Base-by-base conservation (phyloP, 1,284 basidiomycete species). In the Cryptococcus amylolentus region DNA sequence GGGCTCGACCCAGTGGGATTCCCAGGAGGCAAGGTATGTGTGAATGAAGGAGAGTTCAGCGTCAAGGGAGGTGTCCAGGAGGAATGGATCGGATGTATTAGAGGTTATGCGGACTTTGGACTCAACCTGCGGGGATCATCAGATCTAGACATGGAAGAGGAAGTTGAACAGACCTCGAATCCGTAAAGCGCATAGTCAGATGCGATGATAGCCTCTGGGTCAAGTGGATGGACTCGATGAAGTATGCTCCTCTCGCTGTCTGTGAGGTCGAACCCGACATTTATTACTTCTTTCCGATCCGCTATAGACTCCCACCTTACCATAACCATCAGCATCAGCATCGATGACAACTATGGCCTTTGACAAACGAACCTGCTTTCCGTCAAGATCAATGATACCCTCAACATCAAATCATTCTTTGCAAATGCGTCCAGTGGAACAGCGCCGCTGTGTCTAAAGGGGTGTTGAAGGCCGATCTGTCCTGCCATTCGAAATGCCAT, bases 241-340 rank as follows among this genome's bases (percentile, higher is more conserved):
- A 57, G 40, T 18, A 49, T 52, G 14, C 51, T 51, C 2, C 42
- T 45, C 44, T 57, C 56, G 12, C 28, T 37, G 12, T 57, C 56
- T 5, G 51, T 54, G 41, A 57, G 38, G 16, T 57, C 56, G 16
- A 53, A 48, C 8, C 41, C 47, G 4, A 37, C 46, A 46, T 47
- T 45, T 6, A 45, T 53, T 23, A 57, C 46, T 7, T 52, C 51
- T 42, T 54, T 46, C 40, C 56, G 47, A 31, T 57, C 56, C 7
- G 56, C 56, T 9, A 57, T 53, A 7, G 56, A 54, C 41, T 57
- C 56, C 56, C 56, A 57, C 16, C 55, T 56, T 16, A 39, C 41
- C 18, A 9, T 14, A 26, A 28, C n/a, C 14, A 28, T 10, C 10
- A 38, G 40, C 26, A 23, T 23, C 26, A 26, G 20, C 5, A 23